Evolutionary conservation across 2,329 filamentous ascomycete species (phyloP).

Genomic region (Xylaria sp.): DNA sequence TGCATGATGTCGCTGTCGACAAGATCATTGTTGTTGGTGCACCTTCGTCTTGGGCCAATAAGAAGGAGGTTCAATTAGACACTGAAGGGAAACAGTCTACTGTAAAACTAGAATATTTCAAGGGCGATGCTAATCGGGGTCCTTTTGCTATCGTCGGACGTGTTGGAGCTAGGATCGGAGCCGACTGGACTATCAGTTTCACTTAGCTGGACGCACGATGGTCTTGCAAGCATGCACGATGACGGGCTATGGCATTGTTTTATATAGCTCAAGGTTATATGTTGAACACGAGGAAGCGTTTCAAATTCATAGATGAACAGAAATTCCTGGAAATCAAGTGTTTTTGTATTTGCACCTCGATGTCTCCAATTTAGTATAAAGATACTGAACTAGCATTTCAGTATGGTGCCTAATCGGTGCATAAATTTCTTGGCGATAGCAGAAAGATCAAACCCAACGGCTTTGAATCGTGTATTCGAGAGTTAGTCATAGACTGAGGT

Average conservation of each 20-base stretch:
- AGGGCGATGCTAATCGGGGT: conserved; percentile 58
- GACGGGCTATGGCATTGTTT: neutral
- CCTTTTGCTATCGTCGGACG: conserved; percentile 64
- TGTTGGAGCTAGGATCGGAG: conserved; percentile 62
- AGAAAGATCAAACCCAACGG: no score
- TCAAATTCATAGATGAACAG: conserved; percentile 13
- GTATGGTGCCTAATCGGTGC: neutral
- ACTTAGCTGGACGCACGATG: conserved; percentile 38
- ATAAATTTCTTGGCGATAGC: neutral
- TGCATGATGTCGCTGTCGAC: conserved; percentile 82
- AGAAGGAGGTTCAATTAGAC: conserved; percentile 66
- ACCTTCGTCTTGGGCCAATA: conserved; percentile 75
- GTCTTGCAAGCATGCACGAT: conserved; percentile 4
- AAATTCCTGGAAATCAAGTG: neutral
- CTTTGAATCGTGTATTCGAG: no score
- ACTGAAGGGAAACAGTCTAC: conserved; percentile 64
- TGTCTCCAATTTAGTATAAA: neutral
- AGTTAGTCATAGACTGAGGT: no score
- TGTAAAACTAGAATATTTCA: conserved; percentile 69
- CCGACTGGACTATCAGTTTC: conserved; percentile 62
- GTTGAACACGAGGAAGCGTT: neutral
- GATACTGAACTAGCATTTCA: neutral
- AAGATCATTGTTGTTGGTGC: conserved; percentile 86
- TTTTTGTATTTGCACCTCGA: neutral
- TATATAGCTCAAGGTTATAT: conserved; percentile 10